These are phyloP conservation scores for Senna siamea DNA, from an alignment of 306 rosid genomes.

Conservation along the genomic window DNA sequence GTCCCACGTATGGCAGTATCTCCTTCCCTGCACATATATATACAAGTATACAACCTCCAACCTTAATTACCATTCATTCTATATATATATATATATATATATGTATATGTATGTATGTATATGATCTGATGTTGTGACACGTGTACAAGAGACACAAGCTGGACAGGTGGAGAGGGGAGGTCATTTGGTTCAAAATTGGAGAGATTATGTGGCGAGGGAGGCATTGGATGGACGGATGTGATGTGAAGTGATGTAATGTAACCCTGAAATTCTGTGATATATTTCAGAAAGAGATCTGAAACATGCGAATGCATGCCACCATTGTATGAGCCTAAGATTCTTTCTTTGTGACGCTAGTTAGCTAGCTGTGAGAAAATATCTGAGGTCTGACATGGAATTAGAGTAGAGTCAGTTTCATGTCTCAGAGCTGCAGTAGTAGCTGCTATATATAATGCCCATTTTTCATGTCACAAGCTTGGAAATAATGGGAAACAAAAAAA, in stretches of 20 bases:
- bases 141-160: slow-evolving; percentile 4
- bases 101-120: no score
- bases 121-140: slow-evolving; percentile 15
- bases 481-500: no score
- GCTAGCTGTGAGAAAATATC: slow-evolving; percentile 1
- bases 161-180: slow-evolving; percentile 35
- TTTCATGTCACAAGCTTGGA: no score
- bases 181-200: neutral
- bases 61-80: no score
- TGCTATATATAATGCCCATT: no score
- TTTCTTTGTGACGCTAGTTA: no score
- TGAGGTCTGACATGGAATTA: neutral
- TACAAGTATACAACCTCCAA: no score
- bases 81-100: no score
- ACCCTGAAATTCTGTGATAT: slow-evolving; percentile 30
- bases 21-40: slow-evolving; percentile 58
- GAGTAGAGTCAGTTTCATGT: neutral
- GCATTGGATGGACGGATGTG: slow-evolving; percentile 39
- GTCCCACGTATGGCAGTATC: slow-evolving; percentile 71
- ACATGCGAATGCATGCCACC: slow-evolving; percentile 47
- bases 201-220: slow-evolving; percentile 3
- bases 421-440: no score
- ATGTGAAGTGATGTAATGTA: slow-evolving; percentile 45
- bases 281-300: slow-evolving; percentile 20
- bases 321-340: slow-evolving; percentile 14